These are phyloP conservation scores for Dictyostelium firmibasis DNA, from an alignment of 78 protist species.

Conservation along the genomic window DNA sequence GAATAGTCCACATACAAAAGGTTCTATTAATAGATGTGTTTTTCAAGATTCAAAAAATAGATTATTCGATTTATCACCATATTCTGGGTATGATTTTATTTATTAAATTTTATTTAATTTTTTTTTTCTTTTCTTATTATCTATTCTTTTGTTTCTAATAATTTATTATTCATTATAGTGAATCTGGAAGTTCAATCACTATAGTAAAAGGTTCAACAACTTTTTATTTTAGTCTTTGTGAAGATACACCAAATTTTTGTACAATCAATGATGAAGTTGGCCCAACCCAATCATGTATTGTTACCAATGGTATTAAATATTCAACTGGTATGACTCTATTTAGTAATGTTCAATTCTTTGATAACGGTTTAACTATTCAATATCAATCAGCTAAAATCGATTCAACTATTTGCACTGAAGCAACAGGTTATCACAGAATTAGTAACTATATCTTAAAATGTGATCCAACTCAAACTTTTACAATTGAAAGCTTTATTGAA, in stretches of 20 bases:
- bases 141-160: too few species aligned
- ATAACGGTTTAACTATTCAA: slow-evolving; percentile 3
- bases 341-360: background rate
- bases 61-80: background rate
- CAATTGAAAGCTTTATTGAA: background rate
- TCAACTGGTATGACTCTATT: background rate
- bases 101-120: background rate
- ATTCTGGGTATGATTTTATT: background rate
- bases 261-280: background rate
- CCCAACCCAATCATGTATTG: background rate
- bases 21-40: background rate
- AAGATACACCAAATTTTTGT: background rate
- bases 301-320: background rate
- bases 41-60: background rate
- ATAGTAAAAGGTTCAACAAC: background rate
- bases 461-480: background rate
- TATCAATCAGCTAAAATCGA: background rate
- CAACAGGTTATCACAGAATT: background rate
- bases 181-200: too few species aligned
- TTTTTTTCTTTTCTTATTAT: background rate
- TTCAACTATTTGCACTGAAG: background rate
- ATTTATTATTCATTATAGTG: too few species aligned
- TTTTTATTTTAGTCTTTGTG: background rate
- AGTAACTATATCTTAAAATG: background rate
- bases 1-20: background rate